phyloP scores from a whole-genome alignment of 2,329 filamentous ascomycete genomes.

The Fusarium armeniacum region DNA sequence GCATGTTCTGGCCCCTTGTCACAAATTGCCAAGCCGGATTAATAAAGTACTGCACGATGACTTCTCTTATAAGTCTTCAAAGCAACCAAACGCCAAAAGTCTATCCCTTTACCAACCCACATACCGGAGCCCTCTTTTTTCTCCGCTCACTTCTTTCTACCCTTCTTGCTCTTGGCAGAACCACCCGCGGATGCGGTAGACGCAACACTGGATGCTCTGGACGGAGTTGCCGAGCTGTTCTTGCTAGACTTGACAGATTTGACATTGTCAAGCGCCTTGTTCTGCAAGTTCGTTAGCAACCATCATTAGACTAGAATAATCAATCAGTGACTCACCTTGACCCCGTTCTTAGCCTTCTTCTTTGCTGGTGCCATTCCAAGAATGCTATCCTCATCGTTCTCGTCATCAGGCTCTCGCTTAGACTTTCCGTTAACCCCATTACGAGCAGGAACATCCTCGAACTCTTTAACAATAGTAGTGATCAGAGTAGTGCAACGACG shows the following conservation, averaged over 20 bases:
- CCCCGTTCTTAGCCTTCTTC: conserved; percentile 92
- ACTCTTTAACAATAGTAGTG: conserved; percentile 94
- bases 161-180: conserved; percentile 66
- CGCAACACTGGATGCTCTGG: conserved; percentile 88
- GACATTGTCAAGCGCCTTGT: conserved; percentile 91
- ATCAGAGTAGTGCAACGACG: conserved; percentile 94
- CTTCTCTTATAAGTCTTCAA: conserved; percentile 35
- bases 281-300: conserved; percentile 66
- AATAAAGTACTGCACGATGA: conserved; percentile 38
- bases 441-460: conserved; percentile 76
- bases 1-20: conserved; percentile 31
- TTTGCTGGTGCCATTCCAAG: conserved; percentile 87
- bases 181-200: conserved; percentile 74
- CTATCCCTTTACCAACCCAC: conserved; percentile 33
- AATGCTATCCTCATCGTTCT: conserved; percentile 86
- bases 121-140: conserved; percentile 7
- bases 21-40: conserved; percentile 31
- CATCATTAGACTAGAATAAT: not conserved
- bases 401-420: conserved; percentile 83
- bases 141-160: conserved; percentile 52
- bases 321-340: conserved; percentile 74
- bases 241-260: conserved; percentile 88
- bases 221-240: conserved; percentile 80
- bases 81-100: conserved; percentile 50
- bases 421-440: conserved; percentile 76